phyloP scores from a whole-genome alignment of 129 eudicot species.

The Centella asiatica region DNA sequence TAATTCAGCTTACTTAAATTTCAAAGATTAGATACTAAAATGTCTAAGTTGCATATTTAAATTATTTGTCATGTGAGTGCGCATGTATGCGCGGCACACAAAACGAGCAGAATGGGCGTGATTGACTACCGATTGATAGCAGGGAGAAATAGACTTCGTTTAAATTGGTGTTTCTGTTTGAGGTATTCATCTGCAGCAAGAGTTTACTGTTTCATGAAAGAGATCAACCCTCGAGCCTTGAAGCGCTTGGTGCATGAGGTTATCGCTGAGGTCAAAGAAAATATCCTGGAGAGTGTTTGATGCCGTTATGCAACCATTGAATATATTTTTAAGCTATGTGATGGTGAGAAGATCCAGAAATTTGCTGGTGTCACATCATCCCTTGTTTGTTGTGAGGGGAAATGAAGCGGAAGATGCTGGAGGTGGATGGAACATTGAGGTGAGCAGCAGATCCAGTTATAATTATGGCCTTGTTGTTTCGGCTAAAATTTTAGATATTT shows the following conservation, averaged over 20 bases:
- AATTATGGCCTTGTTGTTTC: no score
- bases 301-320: not conserved
- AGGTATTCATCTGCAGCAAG: not conserved
- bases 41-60: no score
- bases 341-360: not conserved
- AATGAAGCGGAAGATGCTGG: not conserved
- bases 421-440: conserved; percentile 3
- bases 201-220: not conserved
- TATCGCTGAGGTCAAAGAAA: not conserved
- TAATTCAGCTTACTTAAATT: no score
- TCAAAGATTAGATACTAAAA: no score
- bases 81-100: no score
- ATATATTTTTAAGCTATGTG: not conserved
- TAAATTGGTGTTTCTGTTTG: not conserved
- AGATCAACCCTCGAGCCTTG: conserved; percentile 8
- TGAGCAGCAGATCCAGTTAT: conserved; percentile 5
- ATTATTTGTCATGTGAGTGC: no score
- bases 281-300: not conserved
- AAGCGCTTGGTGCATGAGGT: not conserved
- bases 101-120: no score
- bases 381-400: not conserved
- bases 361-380: not conserved
- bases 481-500: no score
- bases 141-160: not conserved
- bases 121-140: not conserved